These are phyloP conservation scores for Immersiella caudata DNA, from an alignment of 495 filamentous ascomycete species.

Conservation along the genomic window DNA sequence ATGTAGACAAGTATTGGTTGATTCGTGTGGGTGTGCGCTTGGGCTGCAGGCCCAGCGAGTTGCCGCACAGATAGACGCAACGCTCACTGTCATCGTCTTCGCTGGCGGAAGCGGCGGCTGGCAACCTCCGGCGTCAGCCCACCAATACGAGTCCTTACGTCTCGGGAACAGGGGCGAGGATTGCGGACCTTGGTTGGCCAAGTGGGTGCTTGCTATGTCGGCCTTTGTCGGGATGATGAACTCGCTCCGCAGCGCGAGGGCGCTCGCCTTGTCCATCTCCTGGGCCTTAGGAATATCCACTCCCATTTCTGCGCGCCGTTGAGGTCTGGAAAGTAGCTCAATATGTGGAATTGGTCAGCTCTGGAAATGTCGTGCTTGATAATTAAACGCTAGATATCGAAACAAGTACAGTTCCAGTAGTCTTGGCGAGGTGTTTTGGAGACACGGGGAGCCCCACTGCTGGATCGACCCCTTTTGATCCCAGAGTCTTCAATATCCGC, in stretches of 20 bases:
- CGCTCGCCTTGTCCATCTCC: constrained; percentile 68
- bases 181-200: constrained; percentile 45
- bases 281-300: constrained; percentile 20
- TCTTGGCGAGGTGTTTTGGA: not conserved
- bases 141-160: not conserved
- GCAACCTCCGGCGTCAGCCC: constrained; percentile 17
- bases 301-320: constrained; percentile 8
- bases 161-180: not conserved
- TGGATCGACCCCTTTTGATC: not conserved
- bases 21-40: constrained; percentile 69
- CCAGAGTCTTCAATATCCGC: not conserved
- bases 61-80: constrained; percentile 92
- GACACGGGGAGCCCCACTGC: not conserved
- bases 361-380: not conserved
- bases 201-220: constrained; percentile 69
- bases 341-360: not conserved
- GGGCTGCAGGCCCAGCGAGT: constrained; percentile 92
- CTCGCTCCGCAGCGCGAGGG: constrained; percentile 69
- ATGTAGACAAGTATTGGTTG: constrained; percentile 76
- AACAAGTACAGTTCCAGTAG: not conserved
- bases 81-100: constrained; percentile 33
- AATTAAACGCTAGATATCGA: too few relatives aligned
- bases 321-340: not conserved
- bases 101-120: constrained; percentile 13
- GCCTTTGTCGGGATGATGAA: constrained; percentile 84